Percentiles rank a stretch among this genome's conserved stretches.
Conservation (phyloP, 2,329 filamentous ascomycete species). For the Cytospora mali region DNA sequence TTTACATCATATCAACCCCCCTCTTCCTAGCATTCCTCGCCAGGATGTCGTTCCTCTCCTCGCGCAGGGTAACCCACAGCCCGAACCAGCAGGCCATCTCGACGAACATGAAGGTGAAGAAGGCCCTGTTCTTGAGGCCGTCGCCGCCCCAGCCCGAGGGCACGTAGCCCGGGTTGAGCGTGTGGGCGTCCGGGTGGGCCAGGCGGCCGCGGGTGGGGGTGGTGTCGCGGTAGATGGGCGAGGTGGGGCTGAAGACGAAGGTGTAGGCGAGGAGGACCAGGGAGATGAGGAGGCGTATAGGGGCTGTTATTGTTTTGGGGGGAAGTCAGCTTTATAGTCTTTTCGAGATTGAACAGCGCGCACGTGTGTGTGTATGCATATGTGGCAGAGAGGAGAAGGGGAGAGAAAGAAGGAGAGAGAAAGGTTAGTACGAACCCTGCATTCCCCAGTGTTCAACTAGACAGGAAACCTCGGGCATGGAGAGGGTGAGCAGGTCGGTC, state of each 20-base stretch:
- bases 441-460: slow-evolving; percentile 66
- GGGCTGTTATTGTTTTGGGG: slow-evolving; percentile 45
- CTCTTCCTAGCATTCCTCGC: slow-evolving; percentile 42
- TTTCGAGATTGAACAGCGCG: no score
- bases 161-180: slow-evolving; percentile 41
- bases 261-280: slow-evolving; percentile 65
- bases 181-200: slow-evolving; percentile 39
- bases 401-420: slow-evolving; percentile 38
- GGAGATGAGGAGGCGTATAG: slow-evolving; percentile 66
- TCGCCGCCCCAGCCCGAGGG: slow-evolving; percentile 59
- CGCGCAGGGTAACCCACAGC: slow-evolving; percentile 71
- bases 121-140: slow-evolving; percentile 77
- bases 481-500: slow-evolving; percentile 67
- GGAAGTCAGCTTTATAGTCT: slow-evolving; percentile 34
- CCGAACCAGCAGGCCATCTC: slow-evolving; percentile 89
- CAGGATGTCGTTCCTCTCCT: slow-evolving; percentile 57
- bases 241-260: slow-evolving; percentile 60
- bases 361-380: no score
- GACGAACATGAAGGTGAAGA: slow-evolving; percentile 83
- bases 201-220: slow-evolving; percentile 37
- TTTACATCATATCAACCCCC: not conserved
- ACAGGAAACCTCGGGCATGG: slow-evolving; percentile 67
- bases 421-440: slow-evolving; percentile 60
- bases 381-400: no score
- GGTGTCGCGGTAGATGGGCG: slow-evolving; percentile 50